These are phyloP conservation scores for Coemansia sp. DNA, from an alignment of 192 early-diverging fungal genomes.

Conservation along the genomic window DNA sequence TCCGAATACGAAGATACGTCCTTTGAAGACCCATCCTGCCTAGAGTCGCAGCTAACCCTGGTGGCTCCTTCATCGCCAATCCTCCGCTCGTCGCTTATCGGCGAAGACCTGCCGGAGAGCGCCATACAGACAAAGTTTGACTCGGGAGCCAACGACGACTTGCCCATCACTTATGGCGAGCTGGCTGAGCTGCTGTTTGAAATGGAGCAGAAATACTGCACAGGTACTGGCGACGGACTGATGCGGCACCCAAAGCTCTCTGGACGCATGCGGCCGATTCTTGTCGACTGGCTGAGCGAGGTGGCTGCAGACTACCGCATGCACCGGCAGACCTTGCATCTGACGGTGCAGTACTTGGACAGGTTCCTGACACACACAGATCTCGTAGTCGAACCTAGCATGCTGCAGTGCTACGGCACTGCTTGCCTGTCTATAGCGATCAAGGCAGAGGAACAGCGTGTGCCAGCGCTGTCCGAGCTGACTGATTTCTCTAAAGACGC, in stretches of 20 bases:
- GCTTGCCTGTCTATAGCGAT: slow-evolving; percentile 53
- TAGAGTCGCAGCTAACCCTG: slow-evolving; percentile 43
- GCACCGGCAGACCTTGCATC: slow-evolving; percentile 49
- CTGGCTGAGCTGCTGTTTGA: slow-evolving; percentile 18
- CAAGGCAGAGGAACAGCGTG: slow-evolving; percentile 50
- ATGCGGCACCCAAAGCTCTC: slow-evolving; percentile 47
- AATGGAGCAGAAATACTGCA: slow-evolving; percentile 26
- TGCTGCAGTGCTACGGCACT: slow-evolving; percentile 53
- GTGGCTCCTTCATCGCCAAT: slow-evolving; percentile 38
- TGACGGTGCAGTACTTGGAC: slow-evolving; percentile 48
- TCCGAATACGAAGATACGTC: background rate
- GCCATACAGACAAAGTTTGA: too few relatives aligned
- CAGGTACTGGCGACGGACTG: slow-evolving; percentile 21
- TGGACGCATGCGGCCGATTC: slow-evolving; percentile 51
- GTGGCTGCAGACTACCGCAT: slow-evolving; percentile 51
- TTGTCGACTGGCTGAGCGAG: slow-evolving; percentile 56
- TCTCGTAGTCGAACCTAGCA: slow-evolving; percentile 26
- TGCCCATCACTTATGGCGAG: slow-evolving; percentile 15
- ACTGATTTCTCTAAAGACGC: slow-evolving; percentile 49
- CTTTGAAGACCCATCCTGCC: slow-evolving; percentile 8
- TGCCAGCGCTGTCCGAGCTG: slow-evolving; percentile 42
- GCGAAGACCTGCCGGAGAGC: slow-evolving; percentile 7
- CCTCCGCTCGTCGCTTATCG: slow-evolving; percentile 1
- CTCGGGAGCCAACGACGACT: too few relatives aligned
- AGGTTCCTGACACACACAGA: slow-evolving; percentile 33